These are phyloP conservation scores for Lizanozyma gosingica DNA, from an alignment of 1,139 yeast species.

Conservation along the genomic window DNA sequence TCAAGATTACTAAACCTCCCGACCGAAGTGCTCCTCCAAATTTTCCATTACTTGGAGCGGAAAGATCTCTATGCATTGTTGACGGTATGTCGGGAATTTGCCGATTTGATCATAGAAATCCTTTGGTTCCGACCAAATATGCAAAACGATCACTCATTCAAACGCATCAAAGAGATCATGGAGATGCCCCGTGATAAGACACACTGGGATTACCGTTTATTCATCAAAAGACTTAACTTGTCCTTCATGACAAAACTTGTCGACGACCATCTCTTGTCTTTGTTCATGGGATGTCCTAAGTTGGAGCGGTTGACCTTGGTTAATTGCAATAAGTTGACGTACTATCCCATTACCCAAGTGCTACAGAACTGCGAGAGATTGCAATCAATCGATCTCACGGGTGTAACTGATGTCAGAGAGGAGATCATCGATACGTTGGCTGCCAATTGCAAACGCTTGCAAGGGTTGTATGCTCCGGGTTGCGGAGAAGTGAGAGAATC, in stretches of 20 bases:
- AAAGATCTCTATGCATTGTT: slow-evolving; percentile 62
- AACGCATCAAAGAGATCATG: slow-evolving; percentile 48
- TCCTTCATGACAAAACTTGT: slow-evolving; percentile 65
- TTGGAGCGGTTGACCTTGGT: slow-evolving; percentile 82
- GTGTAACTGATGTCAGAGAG: slow-evolving; percentile 65
- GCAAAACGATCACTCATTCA: slow-evolving; percentile 44
- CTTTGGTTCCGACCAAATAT: slow-evolving; percentile 87
- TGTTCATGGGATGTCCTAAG: slow-evolving; percentile 59
- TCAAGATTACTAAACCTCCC: slow-evolving; percentile 60
- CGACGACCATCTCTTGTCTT: slow-evolving; percentile 49
- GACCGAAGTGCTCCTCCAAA: slow-evolving; percentile 66
- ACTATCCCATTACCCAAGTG: slow-evolving; percentile 52
- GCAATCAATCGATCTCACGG: slow-evolving; percentile 84
- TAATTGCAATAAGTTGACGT: slow-evolving; percentile 62
- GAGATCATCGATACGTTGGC: slow-evolving; percentile 67
- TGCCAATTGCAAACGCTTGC: slow-evolving; percentile 61
- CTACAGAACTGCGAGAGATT: slow-evolving; percentile 57
- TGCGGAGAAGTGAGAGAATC: slow-evolving; percentile 61
- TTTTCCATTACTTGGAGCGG: slow-evolving; percentile 59
- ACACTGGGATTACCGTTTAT: slow-evolving; percentile 63
- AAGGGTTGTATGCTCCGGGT: slow-evolving; percentile 86
- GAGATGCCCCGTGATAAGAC: slow-evolving; percentile 38
- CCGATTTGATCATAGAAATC: slow-evolving; percentile 67
- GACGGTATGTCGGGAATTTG: slow-evolving; percentile 78
- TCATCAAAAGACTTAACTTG: slow-evolving; percentile 73